These are phyloP conservation scores for Rutstroemia sp. DNA, from an alignment of 2,329 filamentous ascomycete species.

Conservation along the genomic window DNA sequence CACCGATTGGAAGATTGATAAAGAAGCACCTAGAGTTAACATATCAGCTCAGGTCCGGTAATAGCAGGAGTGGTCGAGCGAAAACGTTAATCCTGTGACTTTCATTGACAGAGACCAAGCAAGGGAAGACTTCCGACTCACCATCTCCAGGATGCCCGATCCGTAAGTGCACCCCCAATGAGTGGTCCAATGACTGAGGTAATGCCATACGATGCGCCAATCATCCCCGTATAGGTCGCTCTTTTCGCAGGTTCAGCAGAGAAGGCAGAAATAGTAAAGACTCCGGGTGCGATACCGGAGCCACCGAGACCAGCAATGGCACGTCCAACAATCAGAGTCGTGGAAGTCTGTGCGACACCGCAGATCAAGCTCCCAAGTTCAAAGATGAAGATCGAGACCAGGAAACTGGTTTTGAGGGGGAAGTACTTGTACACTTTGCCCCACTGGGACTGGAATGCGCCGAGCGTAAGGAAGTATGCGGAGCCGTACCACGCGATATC, in stretches of 20 bases:
- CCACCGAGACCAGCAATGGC: slow-evolving; percentile 23
- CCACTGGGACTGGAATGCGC: slow-evolving; percentile 27
- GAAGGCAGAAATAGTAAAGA: slow-evolving; percentile 35
- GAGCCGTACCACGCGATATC: slow-evolving; percentile 50
- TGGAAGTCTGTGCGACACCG: slow-evolving; percentile 30
- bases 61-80: too few species aligned
- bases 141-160: slow-evolving; percentile 50
- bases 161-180: slow-evolving; percentile 56
- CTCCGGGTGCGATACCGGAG: slow-evolving; percentile 28
- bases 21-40: slow-evolving; percentile 29
- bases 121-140: too few species aligned
- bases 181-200: slow-evolving; percentile 55
- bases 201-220: slow-evolving; percentile 59
- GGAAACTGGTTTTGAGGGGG: slow-evolving; percentile 27
- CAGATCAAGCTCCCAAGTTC: slow-evolving; percentile 33
- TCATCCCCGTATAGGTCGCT: slow-evolving; percentile 48
- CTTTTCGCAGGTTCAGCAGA: slow-evolving; percentile 25
- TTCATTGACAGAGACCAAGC: too few species aligned
- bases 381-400: slow-evolving; percentile 30
- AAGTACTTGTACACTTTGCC: slow-evolving; percentile 31
- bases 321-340: slow-evolving; percentile 10
- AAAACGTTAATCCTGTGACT: too few species aligned
- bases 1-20: slow-evolving; percentile 29
- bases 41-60: too few species aligned
- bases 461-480: slow-evolving; percentile 44